phyloP scores from a whole-genome alignment of 75 land plant species.

The Ceratopteris richardii region DNA sequence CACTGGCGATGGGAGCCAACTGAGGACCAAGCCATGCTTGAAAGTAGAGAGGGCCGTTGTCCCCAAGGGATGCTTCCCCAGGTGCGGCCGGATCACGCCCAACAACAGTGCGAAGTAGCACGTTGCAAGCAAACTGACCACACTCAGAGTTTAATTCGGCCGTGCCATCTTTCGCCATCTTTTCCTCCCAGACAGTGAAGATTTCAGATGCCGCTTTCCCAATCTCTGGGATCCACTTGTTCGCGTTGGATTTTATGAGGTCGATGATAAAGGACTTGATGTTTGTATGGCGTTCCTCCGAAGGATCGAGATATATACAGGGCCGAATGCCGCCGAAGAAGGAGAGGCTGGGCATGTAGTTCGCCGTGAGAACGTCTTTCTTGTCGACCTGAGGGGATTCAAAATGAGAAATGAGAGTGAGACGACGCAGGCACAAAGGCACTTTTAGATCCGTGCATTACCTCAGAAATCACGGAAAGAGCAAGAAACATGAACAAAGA shows the following conservation, averaged over 20 bases:
- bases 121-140: constrained; percentile 12
- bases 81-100: constrained; percentile 15
- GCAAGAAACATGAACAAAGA: too few species aligned
- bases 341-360: constrained; percentile 12
- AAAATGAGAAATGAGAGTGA: too few species aligned
- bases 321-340: constrained; percentile 14
- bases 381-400: constrained; percentile 11
- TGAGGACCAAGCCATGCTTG: constrained; percentile 11
- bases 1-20: constrained; percentile 6
- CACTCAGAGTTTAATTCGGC: constrained; percentile 1
- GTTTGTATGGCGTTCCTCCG: constrained; percentile 18
- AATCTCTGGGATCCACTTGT: constrained; percentile 8
- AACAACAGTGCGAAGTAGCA: constrained; percentile 8
- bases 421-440: too few species aligned
- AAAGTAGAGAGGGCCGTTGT: not conserved
- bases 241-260: not conserved
- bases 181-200: not conserved
- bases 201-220: not conserved
- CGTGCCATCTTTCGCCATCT: not conserved
- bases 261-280: constrained; percentile 9
- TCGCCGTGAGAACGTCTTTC: constrained; percentile 18
- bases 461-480: too few species aligned
- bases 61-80: constrained; percentile 10
- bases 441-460: too few species aligned
- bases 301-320: constrained; percentile 16